Base-by-base conservation (phyloP, 176 grass and related monocot species). In the Aechmea fasciata region DNA sequence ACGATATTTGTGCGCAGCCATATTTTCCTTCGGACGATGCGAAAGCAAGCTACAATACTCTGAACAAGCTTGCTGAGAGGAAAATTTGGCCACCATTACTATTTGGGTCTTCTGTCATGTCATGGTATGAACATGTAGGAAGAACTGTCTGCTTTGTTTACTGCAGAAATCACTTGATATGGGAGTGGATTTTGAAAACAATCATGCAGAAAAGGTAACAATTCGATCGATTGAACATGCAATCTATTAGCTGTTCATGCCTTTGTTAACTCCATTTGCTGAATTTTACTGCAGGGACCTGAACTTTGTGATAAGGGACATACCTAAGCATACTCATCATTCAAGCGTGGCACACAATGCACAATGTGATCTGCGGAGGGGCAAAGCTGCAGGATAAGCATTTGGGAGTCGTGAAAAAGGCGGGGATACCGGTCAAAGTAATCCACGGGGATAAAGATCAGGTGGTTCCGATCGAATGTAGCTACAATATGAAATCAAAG, bases 321-420 rank as follows among this genome's bases (percentile, higher is more conserved):
- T 90, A 26, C 91, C 89, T 10, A 80, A 28, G 81, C 93, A 96
- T 75, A 96, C 86, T 3, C 93, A 96, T 74, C 89, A 87, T 70
- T 92, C 93, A n/a, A n/a, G 93, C 86, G 51, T 96, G 89, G 89
- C 84, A 92, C 70, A 96, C 88, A 3, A 96, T 96, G 92, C 92
- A 96, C 78, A 96, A 96, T 77, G 93, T 92, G 51, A 77, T 96
- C 57, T 96, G 89, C 63, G 89, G 84, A 6, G 89, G 86, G 3
- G 83, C 83, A 0, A 67, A 17, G 49, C 41, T 59, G 48, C 82
- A 92, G 82, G 86, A 87, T 71, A 5, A 29, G 24, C 73, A 85
- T 68, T 85, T 92, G 73, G 79, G 87, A 23, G 80, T 68, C 26
- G 33, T 96, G 28, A 49, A 69, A 49, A 77, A 70, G 12, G 89